Evolutionary conservation across 345 rosid species (phyloP).

Genomic region (Geranium rotundifolium): DNA sequence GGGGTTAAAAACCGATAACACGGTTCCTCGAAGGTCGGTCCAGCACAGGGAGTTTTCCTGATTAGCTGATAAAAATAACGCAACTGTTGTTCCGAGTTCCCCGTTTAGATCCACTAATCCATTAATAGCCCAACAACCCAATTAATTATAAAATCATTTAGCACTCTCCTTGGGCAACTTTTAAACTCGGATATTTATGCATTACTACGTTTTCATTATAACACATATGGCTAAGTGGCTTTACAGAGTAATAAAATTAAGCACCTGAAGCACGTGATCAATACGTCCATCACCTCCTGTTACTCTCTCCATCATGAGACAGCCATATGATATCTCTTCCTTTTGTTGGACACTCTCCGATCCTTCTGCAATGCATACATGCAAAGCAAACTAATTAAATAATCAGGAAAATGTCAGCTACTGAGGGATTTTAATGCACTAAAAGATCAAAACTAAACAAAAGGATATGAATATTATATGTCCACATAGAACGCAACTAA

Average conservation of each 20-base stretch:
- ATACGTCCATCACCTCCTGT: slow-evolving; percentile 80
- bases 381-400: not conserved
- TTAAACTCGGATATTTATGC: not conserved
- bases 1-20: too few species aligned
- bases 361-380: slow-evolving; percentile 22
- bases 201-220: not conserved
- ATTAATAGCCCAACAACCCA: not conserved
- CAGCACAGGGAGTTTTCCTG: too few species aligned
- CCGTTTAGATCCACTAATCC: too few species aligned
- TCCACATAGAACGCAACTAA: not conserved
- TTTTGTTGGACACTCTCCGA: slow-evolving; percentile 32
- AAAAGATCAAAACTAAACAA: not conserved
- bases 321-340: slow-evolving; percentile 63
- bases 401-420: not conserved
- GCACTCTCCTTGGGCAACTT: not conserved
- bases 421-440: not conserved
- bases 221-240: not conserved
- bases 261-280: slow-evolving; percentile 88
- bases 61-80: too few species aligned
- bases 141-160: too few species aligned
- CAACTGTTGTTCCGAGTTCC: too few species aligned
- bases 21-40: too few species aligned
- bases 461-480: not conserved
- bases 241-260: slow-evolving; percentile 9
- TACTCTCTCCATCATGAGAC: slow-evolving; percentile 70